A percentile compares a stretch with the other conserved stretches of the same genome.
These are phyloP conservation scores for Jatropha multifida DNA, from an alignment of 441 rosid genomes.

Conservation along the genomic window DNA sequence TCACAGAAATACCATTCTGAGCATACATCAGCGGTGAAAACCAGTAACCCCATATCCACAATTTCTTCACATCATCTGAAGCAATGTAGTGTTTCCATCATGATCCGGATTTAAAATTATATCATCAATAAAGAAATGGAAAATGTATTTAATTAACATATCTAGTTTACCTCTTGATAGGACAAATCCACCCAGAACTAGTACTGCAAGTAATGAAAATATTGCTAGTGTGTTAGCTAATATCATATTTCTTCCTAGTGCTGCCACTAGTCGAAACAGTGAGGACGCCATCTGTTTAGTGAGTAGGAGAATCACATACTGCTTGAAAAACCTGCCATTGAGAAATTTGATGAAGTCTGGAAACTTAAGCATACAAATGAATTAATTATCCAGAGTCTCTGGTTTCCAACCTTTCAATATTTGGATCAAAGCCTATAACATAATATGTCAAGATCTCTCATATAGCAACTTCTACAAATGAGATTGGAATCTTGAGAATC, in stretches of 20 bases:
- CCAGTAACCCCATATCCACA: constrained; percentile 86
- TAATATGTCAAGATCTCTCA: constrained; percentile 61
- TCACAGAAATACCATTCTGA: constrained; percentile 58
- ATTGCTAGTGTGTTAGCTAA: constrained; percentile 61
- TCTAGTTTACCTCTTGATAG: constrained; percentile 46
- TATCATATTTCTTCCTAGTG: constrained; percentile 59
- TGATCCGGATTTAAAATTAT: constrained; percentile 11
- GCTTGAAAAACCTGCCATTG: constrained; percentile 61
- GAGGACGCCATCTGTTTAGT: constrained; percentile 57
- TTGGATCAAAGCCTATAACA: constrained; percentile 66
- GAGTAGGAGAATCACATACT: constrained; percentile 46
- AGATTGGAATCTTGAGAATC: constrained; percentile 68
- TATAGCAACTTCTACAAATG: constrained; percentile 51
- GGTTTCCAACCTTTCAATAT: constrained; percentile 46
- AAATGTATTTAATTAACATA: background rate
- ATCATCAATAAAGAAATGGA: background rate
- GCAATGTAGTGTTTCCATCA: constrained; percentile 13
- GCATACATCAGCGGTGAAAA: constrained; percentile 66
- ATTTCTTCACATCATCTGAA: constrained; percentile 54
- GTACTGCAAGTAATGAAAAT: constrained; percentile 42
- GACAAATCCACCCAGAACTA: constrained; percentile 65
- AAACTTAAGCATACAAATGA: background rate
- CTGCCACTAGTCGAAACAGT: constrained; percentile 51
- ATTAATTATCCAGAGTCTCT: background rate
- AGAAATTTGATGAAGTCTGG: constrained; percentile 11